Evolutionary conservation across 352 stramenopile genomes (phyloP), one percentile per base, ranked within the genome.

Genomic region (Globisporangium takayamanum): DNA sequence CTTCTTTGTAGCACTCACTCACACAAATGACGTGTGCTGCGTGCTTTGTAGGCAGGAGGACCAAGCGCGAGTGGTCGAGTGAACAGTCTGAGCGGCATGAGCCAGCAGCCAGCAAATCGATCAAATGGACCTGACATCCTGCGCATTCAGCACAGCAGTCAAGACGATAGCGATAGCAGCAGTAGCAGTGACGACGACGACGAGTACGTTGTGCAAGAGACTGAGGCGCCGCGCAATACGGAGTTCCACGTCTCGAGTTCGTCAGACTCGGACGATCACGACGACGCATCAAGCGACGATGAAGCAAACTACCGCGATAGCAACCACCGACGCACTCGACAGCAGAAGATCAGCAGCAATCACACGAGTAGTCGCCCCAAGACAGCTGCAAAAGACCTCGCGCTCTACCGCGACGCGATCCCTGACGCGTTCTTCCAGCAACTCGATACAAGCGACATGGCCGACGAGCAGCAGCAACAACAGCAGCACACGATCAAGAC

Each of bases 231-330:
- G 25, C 73, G 76, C 42, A 69, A 72, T 18, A 68, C 74, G 37
- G 76, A 89, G 60, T 84, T 88, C 47, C 61, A 85, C 44, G 59
- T 66, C 0, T 87, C 76, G 1, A 87, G 77, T 54, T 86, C 79
- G 0, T 84, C 76, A 0, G 73, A 80, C n/a, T 71, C 69, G 0
- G 73, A 77, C 0, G 66, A 62, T n/a, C 39, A 49, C n/a, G 50
- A 53, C 20, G 55, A 59, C 4, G 33, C 5, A 39, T 39, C 33
- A 7, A 48, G 49, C 7, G 59, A 62, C 25, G 52, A 39, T 8
- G 55, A 66, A 39, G 33, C 33, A 36, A 62, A 26, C 26, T 12
- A 42, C 39, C 52, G 12, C 10, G 41, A 42, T 18, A 49, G 7
- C 36, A 51, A 36, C 25, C n/a, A 15, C 22, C 20, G 37, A 50